Evolutionary conservation across 1,139 yeast genomes (phyloP), one percentile per base, ranked within the genome.

Genomic region (Taphrina pruni): DNA sequence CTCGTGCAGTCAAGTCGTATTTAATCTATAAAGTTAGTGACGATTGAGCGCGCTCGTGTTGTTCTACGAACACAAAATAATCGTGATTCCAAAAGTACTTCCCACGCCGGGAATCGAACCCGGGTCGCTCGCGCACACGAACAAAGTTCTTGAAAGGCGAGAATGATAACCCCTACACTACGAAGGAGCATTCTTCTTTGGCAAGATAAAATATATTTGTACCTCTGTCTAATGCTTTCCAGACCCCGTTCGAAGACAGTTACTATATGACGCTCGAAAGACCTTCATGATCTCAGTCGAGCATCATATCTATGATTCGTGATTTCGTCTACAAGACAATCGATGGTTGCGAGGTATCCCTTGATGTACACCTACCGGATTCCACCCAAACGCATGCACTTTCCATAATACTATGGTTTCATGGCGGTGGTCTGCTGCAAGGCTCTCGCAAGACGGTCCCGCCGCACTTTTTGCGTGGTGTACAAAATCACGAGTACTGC

Each of bases 71-170:
- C 41, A 17, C 14, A 51, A 51, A 20, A 9, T n/a, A 45, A 45
- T 6, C 8, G 7, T 14, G 50, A 17, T 17, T 17, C 17, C 17
- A 46, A 12, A 8, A 41, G 39, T 45, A 58, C 17, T 58, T 58
- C 62, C 62, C 62, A 58, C 62, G 52, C 62, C 62, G 62, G 62
- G 62, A 58, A 58, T 58, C 62, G 62, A 58, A 58, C 62, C 62
- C 62, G 62, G 62, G 62, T 58, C 62, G 62, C 62, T 36, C 62
- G 62, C 62, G 62, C 32, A 6, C 60, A 12, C 17, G 35, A 32
- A 45, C 41, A 58, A 58, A 35, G 43, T 35, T 38, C 57, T 14
- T 58, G 62, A 58, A 58, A 58, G 62, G 62, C 62, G 62, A 36
- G 62, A 58, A 58, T 58, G 62, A 58, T 58, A 58, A 58, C 62